Conservation (phyloP, 73 alveolate species). For the Uronychia binucleata region DNA sequence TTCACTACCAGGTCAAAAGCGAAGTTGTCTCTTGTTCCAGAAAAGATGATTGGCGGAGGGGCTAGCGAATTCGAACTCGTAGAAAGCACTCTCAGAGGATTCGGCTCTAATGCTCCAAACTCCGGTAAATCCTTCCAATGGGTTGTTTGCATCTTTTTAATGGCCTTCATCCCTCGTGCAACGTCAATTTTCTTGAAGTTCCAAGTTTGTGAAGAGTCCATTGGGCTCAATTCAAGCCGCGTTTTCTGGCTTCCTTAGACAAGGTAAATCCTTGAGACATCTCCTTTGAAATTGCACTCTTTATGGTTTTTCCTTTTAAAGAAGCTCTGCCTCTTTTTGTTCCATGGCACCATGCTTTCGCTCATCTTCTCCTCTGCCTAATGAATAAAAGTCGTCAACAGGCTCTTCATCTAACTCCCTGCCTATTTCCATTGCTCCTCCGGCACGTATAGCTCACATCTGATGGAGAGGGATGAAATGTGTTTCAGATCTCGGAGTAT, state of each 20-base stretch:
- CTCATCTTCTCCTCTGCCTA: constrained; percentile 53
- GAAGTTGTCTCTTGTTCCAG: constrained; percentile 82
- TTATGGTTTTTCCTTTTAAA: constrained; percentile 8
- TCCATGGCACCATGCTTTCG: constrained; percentile 48
- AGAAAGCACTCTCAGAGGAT: constrained; percentile 16
- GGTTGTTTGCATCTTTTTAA: not conserved
- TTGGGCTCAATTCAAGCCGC: constrained; percentile 1
- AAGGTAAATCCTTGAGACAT: not conserved
- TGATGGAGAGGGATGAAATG: constrained; percentile 41
- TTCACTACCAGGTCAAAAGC: constrained; percentile 67
- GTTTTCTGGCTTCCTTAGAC: not conserved
- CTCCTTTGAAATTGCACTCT: not conserved
- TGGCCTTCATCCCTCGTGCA: not conserved
- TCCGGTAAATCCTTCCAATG: not conserved
- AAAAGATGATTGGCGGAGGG: constrained; percentile 22
- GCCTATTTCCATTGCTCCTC: constrained; percentile 69
- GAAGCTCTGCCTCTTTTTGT: constrained; percentile 20
- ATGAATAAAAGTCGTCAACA: constrained; percentile 49
- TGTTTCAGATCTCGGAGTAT: constrained; percentile 8
- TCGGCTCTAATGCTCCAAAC: constrained; percentile 5
- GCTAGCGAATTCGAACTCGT: not conserved
- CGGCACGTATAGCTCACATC: constrained; percentile 73
- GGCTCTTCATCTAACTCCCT: constrained; percentile 16
- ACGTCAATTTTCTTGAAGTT: too few relatives aligned
- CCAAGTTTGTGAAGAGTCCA: too few relatives aligned